Evolutionary conservation across 208 protist genomes (phyloP).

Genomic region (Trypanosoma platydactyli): DNA sequence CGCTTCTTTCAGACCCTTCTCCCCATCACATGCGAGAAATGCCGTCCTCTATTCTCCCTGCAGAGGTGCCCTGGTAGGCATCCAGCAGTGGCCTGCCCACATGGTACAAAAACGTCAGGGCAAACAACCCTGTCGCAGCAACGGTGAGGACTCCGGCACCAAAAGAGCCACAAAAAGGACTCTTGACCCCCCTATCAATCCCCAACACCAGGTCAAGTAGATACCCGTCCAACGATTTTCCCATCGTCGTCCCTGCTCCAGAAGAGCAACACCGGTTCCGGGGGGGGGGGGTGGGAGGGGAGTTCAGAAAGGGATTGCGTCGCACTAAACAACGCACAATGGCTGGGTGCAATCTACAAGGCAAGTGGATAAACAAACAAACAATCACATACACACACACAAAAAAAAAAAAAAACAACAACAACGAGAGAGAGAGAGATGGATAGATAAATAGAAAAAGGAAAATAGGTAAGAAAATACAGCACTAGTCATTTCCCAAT

Average conservation of each 20-base stretch:
- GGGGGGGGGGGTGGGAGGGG: no score
- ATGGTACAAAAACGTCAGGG: slow-evolving; percentile 59
- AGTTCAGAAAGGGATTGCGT: no score
- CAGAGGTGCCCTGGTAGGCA: slow-evolving; percentile 37
- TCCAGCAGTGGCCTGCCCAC: slow-evolving; percentile 63
- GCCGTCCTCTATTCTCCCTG: no score
- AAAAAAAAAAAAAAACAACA: slow-evolving; percentile 5
- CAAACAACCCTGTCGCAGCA: slow-evolving; percentile 35
- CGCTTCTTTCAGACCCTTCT: no score
- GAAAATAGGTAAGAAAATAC: neutral
- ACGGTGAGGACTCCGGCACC: slow-evolving; percentile 29
- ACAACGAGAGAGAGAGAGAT: neutral
- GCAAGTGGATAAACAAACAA: neutral
- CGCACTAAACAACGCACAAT: neutral
- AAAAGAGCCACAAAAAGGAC: slow-evolving; percentile 48
- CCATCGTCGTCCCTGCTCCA: neutral
- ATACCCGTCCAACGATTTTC: slow-evolving; percentile 18
- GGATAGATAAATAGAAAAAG: slow-evolving; percentile 4
- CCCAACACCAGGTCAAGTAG: slow-evolving; percentile 50
- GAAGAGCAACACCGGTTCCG: no score
- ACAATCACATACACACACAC: neutral
- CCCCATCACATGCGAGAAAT: no score
- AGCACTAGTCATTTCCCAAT: neutral
- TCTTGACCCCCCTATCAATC: slow-evolving; percentile 33
- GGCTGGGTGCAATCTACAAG: neutral